These are phyloP conservation scores for Tricholoma hemisulphureum DNA, from an alignment of 768 basidiomycete species.

Conservation along the genomic window DNA sequence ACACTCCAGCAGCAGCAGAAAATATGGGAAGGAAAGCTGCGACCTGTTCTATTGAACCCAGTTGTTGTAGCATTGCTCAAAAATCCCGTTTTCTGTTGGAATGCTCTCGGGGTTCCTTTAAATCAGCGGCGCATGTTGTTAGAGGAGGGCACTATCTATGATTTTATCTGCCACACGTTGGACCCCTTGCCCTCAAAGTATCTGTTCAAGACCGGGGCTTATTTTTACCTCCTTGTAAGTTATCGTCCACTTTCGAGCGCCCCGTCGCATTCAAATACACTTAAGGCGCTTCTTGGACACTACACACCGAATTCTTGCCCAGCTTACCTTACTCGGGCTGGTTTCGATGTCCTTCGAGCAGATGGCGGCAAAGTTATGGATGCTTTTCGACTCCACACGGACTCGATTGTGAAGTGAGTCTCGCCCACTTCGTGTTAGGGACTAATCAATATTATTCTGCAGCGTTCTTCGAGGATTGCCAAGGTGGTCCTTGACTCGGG, in stretches of 20 bases:
- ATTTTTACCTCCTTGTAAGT: constrained; percentile 60
- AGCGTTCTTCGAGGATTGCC: constrained; percentile 35
- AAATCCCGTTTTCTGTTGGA: constrained; percentile 66
- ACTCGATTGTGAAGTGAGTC: constrained; percentile 63
- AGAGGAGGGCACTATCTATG: constrained; percentile 47
- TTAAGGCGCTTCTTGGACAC: constrained; percentile 46
- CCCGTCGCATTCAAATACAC: not conserved
- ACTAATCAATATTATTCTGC: not conserved
- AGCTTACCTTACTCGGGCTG: constrained; percentile 58
- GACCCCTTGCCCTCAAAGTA: constrained; percentile 47
- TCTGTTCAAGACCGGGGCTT: constrained; percentile 60
- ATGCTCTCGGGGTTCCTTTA: constrained; percentile 72
- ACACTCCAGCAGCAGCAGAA: constrained; percentile 55
- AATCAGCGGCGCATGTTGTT: constrained; percentile 66
- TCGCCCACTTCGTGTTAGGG: not conserved
- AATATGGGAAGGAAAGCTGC: constrained; percentile 60
- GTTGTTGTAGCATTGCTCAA: constrained; percentile 55
- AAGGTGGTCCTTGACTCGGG: constrained; percentile 51
- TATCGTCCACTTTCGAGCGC: not conserved
- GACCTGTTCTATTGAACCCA: constrained; percentile 60
- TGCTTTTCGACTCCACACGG: constrained; percentile 68
- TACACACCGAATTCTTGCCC: constrained; percentile 63
- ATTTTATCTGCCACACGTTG: constrained; percentile 51
- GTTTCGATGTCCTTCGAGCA: constrained; percentile 55
- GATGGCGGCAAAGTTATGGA: constrained; percentile 45